Base-by-base conservation (phyloP, 2,329 filamentous ascomycete species). In the Diaporthe caulivora region DNA sequence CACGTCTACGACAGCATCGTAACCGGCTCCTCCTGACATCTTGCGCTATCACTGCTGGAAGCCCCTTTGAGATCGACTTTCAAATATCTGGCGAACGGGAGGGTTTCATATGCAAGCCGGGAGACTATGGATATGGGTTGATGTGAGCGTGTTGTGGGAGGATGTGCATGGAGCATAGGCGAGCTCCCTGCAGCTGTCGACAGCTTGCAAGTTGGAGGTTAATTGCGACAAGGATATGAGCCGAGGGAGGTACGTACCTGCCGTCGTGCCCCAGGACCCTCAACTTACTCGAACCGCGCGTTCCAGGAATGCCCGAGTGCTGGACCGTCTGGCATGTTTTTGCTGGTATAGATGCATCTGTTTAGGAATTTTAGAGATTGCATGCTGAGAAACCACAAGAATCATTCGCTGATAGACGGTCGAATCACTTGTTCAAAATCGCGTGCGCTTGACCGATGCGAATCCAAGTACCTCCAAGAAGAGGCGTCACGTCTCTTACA, bases 1-100 rank as follows among this genome's bases (percentile, higher is more conserved):
- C 72, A 98, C 93, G 80, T 99, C 97, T 74, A 99, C 97, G 77
- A 99, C 96, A 75, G 97, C 97, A 87, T 99, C 97, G 84, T 99
- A 99, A 78, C 95, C 95, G 81, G 94, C 89, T 83, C 94, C 93
- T 83, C 94, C 93, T 73, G 94, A 90, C 93, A 95, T 95, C 21
- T 58, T 72, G 71, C 47, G 31, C 68, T 40, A 47, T 42, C 24
- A 40, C 44, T 70, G n/a, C 26, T 18, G 42, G 24, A 8, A 24
- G 21, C 15, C 40, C 42, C 37, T 58, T 53, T 15, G 44, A 53
- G 10, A 17, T 37, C 29, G 55, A 44, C 13, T 24, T 18, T 67
- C 3, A 18, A 24, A 53, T n/a, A 7, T 40, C 24, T 3, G n/a
- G 17, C n/a, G 6, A 8, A 21, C 8, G 8, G 11, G 8, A 40